A percentile compares a stretch with the other conserved stretches of the same genome.
These are phyloP conservation scores for Podaxis rugospora DNA, from an alignment of 768 basidiomycete species.

Conservation along the genomic window DNA sequence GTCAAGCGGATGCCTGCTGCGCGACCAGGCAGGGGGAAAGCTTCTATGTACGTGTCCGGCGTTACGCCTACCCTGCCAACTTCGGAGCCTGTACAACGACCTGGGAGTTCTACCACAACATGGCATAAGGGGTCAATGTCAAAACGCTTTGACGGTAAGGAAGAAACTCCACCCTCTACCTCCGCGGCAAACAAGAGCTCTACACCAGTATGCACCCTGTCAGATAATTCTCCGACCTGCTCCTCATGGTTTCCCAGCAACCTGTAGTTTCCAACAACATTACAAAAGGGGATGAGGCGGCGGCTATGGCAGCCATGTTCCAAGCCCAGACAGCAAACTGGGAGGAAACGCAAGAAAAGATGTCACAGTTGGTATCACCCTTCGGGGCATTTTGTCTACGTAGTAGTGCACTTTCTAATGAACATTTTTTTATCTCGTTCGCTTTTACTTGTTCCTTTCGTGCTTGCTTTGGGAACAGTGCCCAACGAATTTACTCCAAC, in stretches of 20 bases:
- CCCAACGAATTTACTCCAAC: conserved; percentile 63
- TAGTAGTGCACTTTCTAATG: conserved; percentile 75
- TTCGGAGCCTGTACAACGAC: conserved; percentile 42
- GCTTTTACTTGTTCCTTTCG: conserved; percentile 17
- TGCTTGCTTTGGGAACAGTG: conserved; percentile 39
- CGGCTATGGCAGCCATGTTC: conserved; percentile 98
- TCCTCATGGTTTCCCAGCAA: conserved; percentile 8
- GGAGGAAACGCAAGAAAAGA: conserved; percentile 99
- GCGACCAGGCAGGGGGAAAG: conserved; percentile 80
- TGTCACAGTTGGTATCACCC: conserved; percentile 93
- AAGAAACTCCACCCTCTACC: conserved; percentile 35
- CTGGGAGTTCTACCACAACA: conserved; percentile 29
- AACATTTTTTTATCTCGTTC: conserved; percentile 40
- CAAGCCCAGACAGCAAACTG: conserved; percentile 91
- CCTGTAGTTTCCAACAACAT: conserved; percentile 41
- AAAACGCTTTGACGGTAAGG: conserved; percentile 86
- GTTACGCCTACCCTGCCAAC: conserved; percentile 36
- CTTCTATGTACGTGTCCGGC: conserved; percentile 67
- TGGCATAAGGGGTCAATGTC: conserved; percentile 81
- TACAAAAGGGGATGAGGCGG: conserved; percentile 74
- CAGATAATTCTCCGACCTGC: background rate
- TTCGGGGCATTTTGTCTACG: conserved; percentile 49
- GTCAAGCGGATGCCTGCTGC: conserved; percentile 85
- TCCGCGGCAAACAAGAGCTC: conserved; percentile 28
- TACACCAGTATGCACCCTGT: conserved; percentile 21